Percentiles rank a stretch among this genome's conserved stretches.
Evolutionary conservation across 345 rosid species (phyloP).

Genomic region (Sonneratia alba): DNA sequence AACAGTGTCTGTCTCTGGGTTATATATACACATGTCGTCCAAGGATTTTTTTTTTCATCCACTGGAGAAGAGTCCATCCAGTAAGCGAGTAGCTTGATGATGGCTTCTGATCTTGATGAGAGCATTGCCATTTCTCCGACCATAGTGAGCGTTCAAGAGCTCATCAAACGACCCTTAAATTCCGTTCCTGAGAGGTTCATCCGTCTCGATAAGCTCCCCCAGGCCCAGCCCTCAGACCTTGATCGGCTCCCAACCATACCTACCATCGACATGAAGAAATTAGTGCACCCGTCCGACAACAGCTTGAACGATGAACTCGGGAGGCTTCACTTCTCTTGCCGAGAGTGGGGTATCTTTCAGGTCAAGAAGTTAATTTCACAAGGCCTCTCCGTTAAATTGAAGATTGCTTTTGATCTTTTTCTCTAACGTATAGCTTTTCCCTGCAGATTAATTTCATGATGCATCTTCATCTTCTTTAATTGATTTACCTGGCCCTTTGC

Average conservation of each 20-base stretch:
- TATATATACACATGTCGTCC: not conserved
- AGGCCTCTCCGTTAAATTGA: no score
- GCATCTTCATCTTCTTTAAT: no score
- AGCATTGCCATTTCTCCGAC: not conserved
- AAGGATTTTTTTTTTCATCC: not conserved
- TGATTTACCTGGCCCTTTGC: no score
- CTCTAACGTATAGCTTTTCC: not conserved
- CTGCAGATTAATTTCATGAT: no score
- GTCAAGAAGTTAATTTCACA: not conserved
- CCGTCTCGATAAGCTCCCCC: not conserved
- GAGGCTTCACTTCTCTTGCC: conserved; percentile 13
- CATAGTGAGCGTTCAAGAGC: conserved; percentile 18
- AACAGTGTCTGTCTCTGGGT: no score
- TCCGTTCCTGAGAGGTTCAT: conserved; percentile 13
- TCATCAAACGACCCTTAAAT: conserved; percentile 6
- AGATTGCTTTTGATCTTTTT: not conserved
- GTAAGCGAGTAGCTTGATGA: not conserved
- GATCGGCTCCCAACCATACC: conserved; percentile 6
- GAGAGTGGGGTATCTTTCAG: conserved; percentile 16
- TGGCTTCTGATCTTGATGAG: not conserved
- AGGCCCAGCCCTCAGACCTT: not conserved
- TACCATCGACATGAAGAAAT: conserved; percentile 8
- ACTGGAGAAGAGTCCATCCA: not conserved
- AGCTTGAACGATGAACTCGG: conserved; percentile 5
- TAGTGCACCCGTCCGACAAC: conserved; percentile 1